Evolutionary conservation across 2,329 filamentous ascomycete species (phyloP).

Genomic region (Pseudogymnoascus sp.): DNA sequence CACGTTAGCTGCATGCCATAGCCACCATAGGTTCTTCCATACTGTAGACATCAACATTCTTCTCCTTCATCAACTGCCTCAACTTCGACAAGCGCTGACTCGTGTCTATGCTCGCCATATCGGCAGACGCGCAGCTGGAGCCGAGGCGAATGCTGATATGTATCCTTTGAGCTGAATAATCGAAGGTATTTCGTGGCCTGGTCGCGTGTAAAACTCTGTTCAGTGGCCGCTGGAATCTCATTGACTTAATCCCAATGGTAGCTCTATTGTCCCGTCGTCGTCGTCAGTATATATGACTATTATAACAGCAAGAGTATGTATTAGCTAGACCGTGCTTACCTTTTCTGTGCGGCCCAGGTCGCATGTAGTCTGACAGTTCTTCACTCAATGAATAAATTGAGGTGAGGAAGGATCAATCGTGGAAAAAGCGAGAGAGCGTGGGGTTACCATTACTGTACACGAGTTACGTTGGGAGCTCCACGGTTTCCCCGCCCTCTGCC

Average conservation of each 20-base stretch:
- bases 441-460: constrained; percentile 7
- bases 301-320: neutral
- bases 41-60: constrained; percentile 90
- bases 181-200: neutral
- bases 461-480: constrained; percentile 1
- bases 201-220: constrained; percentile 14
- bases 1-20: constrained; percentile 18
- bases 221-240: constrained; percentile 21
- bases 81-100: constrained; percentile 65
- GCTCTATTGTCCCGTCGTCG: neutral
- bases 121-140: constrained; percentile 19
- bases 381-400: neutral
- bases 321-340: neutral
- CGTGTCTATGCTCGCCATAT: constrained; percentile 74
- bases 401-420: neutral
- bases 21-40: constrained; percentile 31
- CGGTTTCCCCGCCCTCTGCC: neutral
- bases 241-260: constrained; percentile 14
- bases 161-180: constrained; percentile 5
- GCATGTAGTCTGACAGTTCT: neutral
- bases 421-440: neutral
- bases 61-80: constrained; percentile 76
- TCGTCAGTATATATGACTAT: neutral
- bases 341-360: neutral
- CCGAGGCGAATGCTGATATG: constrained; percentile 10